These are phyloP conservation scores for Ceratocystiopsis minuta DNA, from an alignment of 2,329 filamentous ascomycete species.

Conservation along the genomic window DNA sequence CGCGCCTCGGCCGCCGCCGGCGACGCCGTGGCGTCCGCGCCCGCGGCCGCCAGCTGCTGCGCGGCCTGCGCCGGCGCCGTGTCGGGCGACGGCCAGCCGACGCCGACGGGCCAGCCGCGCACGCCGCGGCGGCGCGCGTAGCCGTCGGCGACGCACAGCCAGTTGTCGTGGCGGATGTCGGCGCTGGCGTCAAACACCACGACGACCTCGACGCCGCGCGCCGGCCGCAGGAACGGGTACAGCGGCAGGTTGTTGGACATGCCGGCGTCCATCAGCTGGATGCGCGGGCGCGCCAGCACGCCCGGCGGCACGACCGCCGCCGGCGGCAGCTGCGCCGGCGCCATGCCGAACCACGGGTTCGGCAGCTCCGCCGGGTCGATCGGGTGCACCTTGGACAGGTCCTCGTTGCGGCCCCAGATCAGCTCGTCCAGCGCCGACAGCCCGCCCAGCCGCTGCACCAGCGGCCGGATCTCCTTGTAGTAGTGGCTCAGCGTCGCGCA, in stretches of 20 bases:
- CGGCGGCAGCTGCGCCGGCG: constrained; percentile 40
- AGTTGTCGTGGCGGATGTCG: constrained; percentile 86
- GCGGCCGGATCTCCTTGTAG: constrained; percentile 78
- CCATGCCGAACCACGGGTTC: constrained; percentile 75
- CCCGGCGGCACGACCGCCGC: constrained; percentile 54
- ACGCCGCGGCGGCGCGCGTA: constrained; percentile 81
- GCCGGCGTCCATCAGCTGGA: constrained; percentile 86
- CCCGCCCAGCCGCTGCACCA: constrained; percentile 57
- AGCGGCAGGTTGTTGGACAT: constrained; percentile 98
- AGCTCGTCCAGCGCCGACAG: constrained; percentile 64
- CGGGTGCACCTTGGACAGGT: constrained; percentile 81
- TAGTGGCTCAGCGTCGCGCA: constrained; percentile 93
- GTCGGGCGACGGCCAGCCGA: constrained; percentile 66
- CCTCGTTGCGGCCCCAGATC: constrained; percentile 65
- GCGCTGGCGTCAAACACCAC: constrained; percentile 90
- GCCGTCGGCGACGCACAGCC: constrained; percentile 84
- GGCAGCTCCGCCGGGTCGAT: constrained; percentile 83
- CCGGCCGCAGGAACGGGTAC: constrained; percentile 79
- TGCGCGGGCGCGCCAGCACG: constrained; percentile 51
- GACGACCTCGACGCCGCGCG: constrained; percentile 73
- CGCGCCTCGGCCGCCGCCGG: constrained; percentile 43
- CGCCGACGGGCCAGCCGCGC: constrained; percentile 84
- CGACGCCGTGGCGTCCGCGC: constrained; percentile 29
- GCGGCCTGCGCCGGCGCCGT: constrained; percentile 41
- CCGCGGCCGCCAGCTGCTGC: constrained; percentile 48